Conservation (phyloP, 106 monocot genomes). For the Dendrobium chrysotoxum region DNA sequence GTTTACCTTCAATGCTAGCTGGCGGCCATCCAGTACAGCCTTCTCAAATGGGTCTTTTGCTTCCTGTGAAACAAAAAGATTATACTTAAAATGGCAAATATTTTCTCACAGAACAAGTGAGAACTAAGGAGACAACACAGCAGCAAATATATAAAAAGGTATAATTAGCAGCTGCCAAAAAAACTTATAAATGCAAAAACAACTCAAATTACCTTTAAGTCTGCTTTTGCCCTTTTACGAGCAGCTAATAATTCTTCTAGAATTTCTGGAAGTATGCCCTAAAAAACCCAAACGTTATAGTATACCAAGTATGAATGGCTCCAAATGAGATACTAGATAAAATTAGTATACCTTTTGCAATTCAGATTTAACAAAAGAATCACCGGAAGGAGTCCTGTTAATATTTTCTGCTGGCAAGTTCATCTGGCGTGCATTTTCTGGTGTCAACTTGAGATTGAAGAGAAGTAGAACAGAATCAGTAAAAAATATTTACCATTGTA, state of each 20-base stretch:
- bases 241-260: slow-evolving; percentile 97
- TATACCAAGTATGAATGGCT: not conserved
- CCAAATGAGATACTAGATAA: not conserved
- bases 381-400: slow-evolving; percentile 95
- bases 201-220: slow-evolving; percentile 64
- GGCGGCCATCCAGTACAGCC: slow-evolving; percentile 98
- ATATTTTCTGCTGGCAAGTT: slow-evolving; percentile 76
- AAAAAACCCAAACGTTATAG: not conserved
- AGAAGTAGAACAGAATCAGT: not conserved
- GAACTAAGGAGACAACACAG: not conserved
- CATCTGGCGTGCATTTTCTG: slow-evolving; percentile 68
- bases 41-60: slow-evolving; percentile 98
- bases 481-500: not conserved
- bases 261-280: slow-evolving; percentile 99
- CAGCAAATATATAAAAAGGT: not conserved
- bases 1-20: slow-evolving; percentile 87
- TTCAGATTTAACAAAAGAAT: slow-evolving; percentile 84
- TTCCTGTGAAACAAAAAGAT: slow-evolving; percentile 49
- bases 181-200: not conserved
- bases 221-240: slow-evolving; percentile 99
- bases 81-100: slow-evolving; percentile 1
- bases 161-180: not conserved
- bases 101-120: not conserved
- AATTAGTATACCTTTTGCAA: slow-evolving; percentile 69
- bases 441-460: slow-evolving; percentile 47